Percentiles rank a stretch among this genome's conserved stretches.
Evolutionary conservation across 2,329 filamentous ascomycete species (phyloP).

Genomic region (Acrocalymma vagum): DNA sequence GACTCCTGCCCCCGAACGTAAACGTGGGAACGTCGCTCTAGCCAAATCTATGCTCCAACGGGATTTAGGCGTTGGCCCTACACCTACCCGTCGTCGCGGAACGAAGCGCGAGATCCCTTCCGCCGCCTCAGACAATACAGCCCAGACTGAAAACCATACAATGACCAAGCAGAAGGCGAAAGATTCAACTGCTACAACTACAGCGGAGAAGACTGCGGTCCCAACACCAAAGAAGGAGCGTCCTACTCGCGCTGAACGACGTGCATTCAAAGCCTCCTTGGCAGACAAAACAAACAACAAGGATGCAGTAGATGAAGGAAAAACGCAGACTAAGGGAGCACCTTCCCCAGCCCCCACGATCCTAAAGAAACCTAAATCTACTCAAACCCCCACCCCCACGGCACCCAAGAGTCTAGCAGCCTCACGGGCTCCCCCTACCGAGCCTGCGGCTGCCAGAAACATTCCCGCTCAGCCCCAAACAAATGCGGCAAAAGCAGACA

Average conservation of each 20-base stretch:
- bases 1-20: constrained; percentile 55
- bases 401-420: constrained; percentile 42
- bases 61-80: constrained; percentile 64
- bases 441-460: constrained; percentile 35
- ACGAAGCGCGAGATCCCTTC: constrained; percentile 45
- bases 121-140: constrained; percentile 24
- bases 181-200: constrained; percentile 25
- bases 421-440: constrained; percentile 36
- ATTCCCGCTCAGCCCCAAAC: constrained; percentile 22
- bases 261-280: constrained; percentile 46
- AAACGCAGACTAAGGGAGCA: constrained; percentile 34
- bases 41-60: constrained; percentile 69
- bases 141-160: constrained; percentile 35
- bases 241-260: constrained; percentile 47
- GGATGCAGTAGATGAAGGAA: constrained; percentile 25
- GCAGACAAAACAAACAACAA: constrained; percentile 44
- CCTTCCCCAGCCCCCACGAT: constrained; percentile 43
- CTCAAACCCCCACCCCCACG: constrained; percentile 27
- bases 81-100: constrained; percentile 53
- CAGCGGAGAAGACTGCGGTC: constrained; percentile 36
- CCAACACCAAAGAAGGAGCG: constrained; percentile 47
- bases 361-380: constrained; percentile 48
- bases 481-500: constrained; percentile 21
- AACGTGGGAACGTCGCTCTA: constrained; percentile 61
- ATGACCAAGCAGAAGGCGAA: constrained; percentile 39